Evolutionary conservation across 768 basidiomycete genomes (phyloP).

Genomic region (Megacollybia marginata): DNA sequence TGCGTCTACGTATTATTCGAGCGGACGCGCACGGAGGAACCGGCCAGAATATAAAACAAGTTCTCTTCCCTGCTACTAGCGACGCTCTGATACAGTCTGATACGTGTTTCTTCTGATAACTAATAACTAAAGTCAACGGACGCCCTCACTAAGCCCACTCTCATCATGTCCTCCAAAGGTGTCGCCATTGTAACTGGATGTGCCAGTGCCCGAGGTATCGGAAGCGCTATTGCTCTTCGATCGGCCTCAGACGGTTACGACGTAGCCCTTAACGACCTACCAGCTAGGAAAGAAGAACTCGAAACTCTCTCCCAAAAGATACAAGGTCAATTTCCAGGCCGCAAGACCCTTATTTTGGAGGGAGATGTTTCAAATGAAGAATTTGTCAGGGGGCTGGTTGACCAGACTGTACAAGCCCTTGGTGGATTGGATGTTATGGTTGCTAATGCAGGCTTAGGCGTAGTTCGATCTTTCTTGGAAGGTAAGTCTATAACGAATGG

Average conservation of each 20-base stretch:
- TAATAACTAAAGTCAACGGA: no score
- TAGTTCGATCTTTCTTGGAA: no score
- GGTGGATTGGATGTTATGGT: slow-evolving; percentile 7
- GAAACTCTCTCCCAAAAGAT: not conserved
- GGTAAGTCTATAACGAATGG: no score
- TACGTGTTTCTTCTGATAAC: no score
- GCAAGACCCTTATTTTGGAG: not conserved
- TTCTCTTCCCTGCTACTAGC: not conserved
- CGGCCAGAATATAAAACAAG: not conserved
- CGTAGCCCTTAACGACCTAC: not conserved
- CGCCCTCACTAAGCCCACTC: no score
- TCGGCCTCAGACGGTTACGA: not conserved
- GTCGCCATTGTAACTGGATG: not conserved
- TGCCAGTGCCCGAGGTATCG: not conserved
- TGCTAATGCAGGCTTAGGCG: no score
- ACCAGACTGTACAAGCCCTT: not conserved
- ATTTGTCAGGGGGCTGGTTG: not conserved
- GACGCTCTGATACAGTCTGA: no score
- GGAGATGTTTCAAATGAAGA: not conserved
- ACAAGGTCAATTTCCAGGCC: not conserved
- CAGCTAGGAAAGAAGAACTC: not conserved
- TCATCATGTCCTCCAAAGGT: no score
- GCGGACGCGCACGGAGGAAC: not conserved
- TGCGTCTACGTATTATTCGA: no score
- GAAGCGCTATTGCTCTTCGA: not conserved